Evolutionary conservation across 1,284 basidiomycete species (phyloP), one percentile per base, ranked within the genome.

Genomic region (Sporisorium reilianum): DNA sequence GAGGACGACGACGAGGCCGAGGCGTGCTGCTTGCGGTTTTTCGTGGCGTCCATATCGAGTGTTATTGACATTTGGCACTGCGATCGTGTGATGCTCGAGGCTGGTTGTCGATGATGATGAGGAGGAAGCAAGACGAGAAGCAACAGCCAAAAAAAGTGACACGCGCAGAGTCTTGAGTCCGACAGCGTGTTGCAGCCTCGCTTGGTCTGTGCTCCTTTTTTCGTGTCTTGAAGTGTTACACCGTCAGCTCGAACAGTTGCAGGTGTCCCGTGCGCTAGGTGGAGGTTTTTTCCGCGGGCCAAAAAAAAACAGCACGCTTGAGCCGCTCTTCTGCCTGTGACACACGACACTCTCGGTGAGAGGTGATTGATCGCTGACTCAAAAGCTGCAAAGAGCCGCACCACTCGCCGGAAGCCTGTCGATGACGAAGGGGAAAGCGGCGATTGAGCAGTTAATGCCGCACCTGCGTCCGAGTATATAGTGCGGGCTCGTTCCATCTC

Each of bases 41-140:
- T 66, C 34, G 73, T 61, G 10, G 72, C 55, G 20, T 61, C 61
- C 73, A 75, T 75, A 22, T 75, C 73, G 64, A 75, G 63, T 2
- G 67, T 26, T 45, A 66, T 61, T 41, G 73, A 75, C 73, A 75
- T 75, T 51, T 25, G 25, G n/a, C 9, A 20, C 2, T 16, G 38
- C 5, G 38, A 18, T 38, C 36, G 16, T 5, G 8, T 38, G 36
- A n/a, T n/a, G 26, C 22, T 30, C 12, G 22, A 23, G 28, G 22
- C 7, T 3, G 20, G 8, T n/a, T 2, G 22, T 26, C 10, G 42
- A 14, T 36, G 34, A 36, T 36, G 49, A 10, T 3, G 25, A 40
- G n/a, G 36, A 20, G 48, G 32, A 36, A 50, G 48, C 20, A 18
- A 23, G 32, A 8, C 10, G 20, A 20, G 26, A n/a, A 50, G 22